Evolutionary conservation across 2,329 filamentous ascomycete genomes (phyloP).

Genomic region (Colletotrichum liriopes): DNA sequence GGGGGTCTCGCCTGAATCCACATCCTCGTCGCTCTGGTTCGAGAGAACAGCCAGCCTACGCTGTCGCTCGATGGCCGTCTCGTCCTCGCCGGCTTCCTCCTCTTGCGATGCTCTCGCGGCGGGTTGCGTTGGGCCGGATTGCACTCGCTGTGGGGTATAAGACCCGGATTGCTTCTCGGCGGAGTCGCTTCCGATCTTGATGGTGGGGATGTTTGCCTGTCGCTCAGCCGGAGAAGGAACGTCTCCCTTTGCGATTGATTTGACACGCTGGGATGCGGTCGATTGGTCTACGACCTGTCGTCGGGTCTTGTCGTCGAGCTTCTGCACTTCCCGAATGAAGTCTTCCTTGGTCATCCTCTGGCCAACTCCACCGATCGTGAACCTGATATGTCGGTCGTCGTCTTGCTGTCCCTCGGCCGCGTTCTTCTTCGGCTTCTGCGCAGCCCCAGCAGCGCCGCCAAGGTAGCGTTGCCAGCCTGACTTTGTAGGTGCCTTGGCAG

Average conservation of each 20-base stretch:
- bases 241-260: constrained; percentile 65
- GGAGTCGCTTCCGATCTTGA: constrained; percentile 24
- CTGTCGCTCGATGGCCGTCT: constrained; percentile 80
- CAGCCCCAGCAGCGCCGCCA: constrained; percentile 54
- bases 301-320: constrained; percentile 77
- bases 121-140: constrained; percentile 3
- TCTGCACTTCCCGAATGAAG: constrained; percentile 82
- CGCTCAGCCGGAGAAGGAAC: constrained; percentile 13
- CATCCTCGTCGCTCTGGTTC: constrained; percentile 59
- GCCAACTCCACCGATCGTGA: constrained; percentile 82
- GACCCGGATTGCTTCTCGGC: constrained; percentile 22
- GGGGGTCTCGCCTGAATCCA: constrained; percentile 75
- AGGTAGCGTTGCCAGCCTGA: constrained; percentile 67
- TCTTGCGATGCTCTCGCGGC: constrained; percentile 34
- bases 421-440: constrained; percentile 53
- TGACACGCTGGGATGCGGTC: constrained; percentile 63
- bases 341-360: constrained; percentile 85
- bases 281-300: constrained; percentile 69
- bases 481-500: constrained; percentile 58
- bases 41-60: constrained; percentile 72
- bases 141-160: constrained; percentile 24
- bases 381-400: constrained; percentile 81
- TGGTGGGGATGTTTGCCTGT: constrained; percentile 27
- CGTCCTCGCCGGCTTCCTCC: constrained; percentile 56
- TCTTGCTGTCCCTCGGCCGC: constrained; percentile 64